A percentile compares a stretch with the other conserved stretches of the same genome.
Conservation (phyloP, 2,329 filamentous ascomycete genomes). For the Aspergillus calidoustus region DNA sequence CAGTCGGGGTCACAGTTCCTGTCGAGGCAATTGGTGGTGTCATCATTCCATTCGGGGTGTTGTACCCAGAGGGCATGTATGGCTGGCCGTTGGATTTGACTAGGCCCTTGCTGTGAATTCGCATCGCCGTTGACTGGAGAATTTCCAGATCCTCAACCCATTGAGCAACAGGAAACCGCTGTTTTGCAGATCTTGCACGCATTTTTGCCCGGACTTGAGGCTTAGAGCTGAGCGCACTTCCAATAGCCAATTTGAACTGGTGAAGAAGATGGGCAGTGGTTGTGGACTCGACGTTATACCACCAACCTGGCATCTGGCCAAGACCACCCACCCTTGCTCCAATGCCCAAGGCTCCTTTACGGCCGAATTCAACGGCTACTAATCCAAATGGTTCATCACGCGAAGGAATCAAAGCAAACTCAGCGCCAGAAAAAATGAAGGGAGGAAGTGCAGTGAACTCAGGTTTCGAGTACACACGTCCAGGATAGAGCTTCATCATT, state of each 20-base stretch:
- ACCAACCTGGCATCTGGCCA: conserved; percentile 74
- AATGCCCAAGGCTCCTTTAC: conserved; percentile 70
- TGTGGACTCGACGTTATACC: conserved; percentile 70
- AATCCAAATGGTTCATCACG: conserved; percentile 72
- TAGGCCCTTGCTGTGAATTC: conserved; percentile 55
- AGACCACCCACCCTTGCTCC: conserved; percentile 69
- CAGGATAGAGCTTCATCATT: conserved; percentile 69
- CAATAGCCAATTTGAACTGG: conserved; percentile 68
- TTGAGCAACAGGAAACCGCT: conserved; percentile 69
- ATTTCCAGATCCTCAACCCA: conserved; percentile 69
- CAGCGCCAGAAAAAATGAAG: conserved; percentile 69
- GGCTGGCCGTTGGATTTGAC: conserved; percentile 36
- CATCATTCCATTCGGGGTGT: conserved; percentile 46
- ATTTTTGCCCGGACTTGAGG: conserved; percentile 62
- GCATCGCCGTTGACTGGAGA: conserved; percentile 64
- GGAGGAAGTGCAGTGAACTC: conserved; percentile 70
- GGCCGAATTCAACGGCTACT: conserved; percentile 70
- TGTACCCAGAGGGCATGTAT: conserved; percentile 48
- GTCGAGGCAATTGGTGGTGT: conserved; percentile 41
- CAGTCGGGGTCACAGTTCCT: conserved; percentile 49
- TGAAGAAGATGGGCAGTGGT: conserved; percentile 66
- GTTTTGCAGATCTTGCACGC: conserved; percentile 67
- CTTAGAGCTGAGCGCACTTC: conserved; percentile 64
- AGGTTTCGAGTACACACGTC: conserved; percentile 69
- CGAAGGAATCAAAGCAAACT: conserved; percentile 70